Conservation (phyloP, 495 filamentous ascomycete genomes). For the Lichina pygmaea region DNA sequence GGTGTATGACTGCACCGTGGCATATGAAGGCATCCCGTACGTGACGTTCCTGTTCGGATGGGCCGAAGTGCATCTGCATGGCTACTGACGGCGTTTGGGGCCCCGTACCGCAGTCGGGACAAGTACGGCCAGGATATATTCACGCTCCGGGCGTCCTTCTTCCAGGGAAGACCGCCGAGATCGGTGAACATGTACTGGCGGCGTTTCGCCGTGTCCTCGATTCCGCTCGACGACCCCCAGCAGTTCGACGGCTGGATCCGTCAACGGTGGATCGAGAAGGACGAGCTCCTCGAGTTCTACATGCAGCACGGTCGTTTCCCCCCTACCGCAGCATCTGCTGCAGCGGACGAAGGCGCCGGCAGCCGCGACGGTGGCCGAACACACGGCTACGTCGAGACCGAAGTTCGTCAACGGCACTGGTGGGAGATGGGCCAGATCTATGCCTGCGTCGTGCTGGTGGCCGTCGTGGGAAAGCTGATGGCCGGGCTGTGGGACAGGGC, state of each 20-base stretch:
- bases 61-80: not conserved
- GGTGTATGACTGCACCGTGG: constrained; percentile 66
- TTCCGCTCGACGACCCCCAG: constrained; percentile 34
- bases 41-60: constrained; percentile 9
- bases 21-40: constrained; percentile 59
- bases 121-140: constrained; percentile 53
- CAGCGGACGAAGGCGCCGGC: constrained; percentile 9
- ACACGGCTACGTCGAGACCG: constrained; percentile 27
- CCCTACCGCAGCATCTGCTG: constrained; percentile 23
- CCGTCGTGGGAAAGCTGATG: not conserved
- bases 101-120: constrained; percentile 22
- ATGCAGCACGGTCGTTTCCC: constrained; percentile 44
- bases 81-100: not conserved
- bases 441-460: constrained; percentile 1
- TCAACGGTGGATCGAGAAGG: constrained; percentile 57
- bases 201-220: constrained; percentile 34
- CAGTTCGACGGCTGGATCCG: constrained; percentile 49
- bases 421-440: constrained; percentile 15
- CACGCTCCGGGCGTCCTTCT: constrained; percentile 42
- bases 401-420: constrained; percentile 23
- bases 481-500: too few relatives aligned
- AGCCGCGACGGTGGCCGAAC: constrained; percentile 9
- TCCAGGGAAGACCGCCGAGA: constrained; percentile 51
- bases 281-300: constrained; percentile 45
- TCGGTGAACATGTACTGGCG: constrained; percentile 75